Base-by-base conservation (phyloP, 257 asterid genomes). In the Echium plantagineum region DNA sequence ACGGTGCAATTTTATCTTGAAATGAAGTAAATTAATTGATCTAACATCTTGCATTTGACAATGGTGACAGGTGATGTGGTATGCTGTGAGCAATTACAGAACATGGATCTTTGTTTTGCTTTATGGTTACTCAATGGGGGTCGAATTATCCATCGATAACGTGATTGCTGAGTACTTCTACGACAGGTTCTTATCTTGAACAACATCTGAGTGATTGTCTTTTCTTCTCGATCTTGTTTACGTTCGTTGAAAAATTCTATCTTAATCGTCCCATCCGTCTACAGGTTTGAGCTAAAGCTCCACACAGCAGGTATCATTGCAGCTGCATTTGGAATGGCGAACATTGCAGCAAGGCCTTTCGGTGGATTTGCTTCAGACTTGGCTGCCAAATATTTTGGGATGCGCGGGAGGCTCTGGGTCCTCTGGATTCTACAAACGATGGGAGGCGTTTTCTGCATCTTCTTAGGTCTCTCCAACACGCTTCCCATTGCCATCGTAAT, bases 111-210 rank as follows among this genome's bases (percentile, higher is more conserved):
- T 82, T 51, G 85, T 73, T 9, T 78, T 80, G 3, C 72, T 84
- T 8, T 84, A 84, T 10, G 94, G 94, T 17, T 84, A 80, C 48
- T 84, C 94, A 4, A 81, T 81, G 89, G 94, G 94, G 15, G 94
- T 85, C 6, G 89, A 85, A 59, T 46, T 85, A 52, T 70, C 89
- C 0, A 82, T 83, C 0, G 87, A 82, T 63, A 85, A 85, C 52
- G 86, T 85, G 8, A 68, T 80, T 12, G 84, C 94, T 0, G 94
- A 79, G 21, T 84, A 81, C 73, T 81, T 81, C 65, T 79, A 62
- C 20, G 87, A 80, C 68, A 66, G 80, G 88, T 81, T 17, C 58
- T 55, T 15, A 1, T 31, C 5, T 31, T 31, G 8, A 31, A 31
- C 26, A 31, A 31, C 38, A 5, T 31, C 38, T 31, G 6, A 31